Evolutionary conservation across 257 asterid species (phyloP), one percentile per base, ranked within the genome.

Genomic region (Fraxinus cuspidata): DNA sequence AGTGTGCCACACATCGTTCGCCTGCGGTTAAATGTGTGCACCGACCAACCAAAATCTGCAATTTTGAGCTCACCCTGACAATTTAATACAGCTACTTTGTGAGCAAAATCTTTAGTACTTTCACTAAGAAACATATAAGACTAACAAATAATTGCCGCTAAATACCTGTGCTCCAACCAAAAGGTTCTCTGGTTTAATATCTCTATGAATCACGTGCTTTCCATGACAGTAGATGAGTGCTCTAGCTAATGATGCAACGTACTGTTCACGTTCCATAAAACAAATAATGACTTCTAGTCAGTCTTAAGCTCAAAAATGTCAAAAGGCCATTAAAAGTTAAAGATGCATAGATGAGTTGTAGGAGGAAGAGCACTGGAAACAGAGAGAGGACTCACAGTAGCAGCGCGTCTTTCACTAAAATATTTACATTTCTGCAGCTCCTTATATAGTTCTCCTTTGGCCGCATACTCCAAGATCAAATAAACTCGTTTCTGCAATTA

Each of bases 31-130:
- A 96, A 96, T 51, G 98, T 96, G 83, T 96, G 99, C 71, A 96
- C 99, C 4, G 99, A 96, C 98, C 99, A 96, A 65, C 99, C 99
- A 77, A 96, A 96, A 80, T 93, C 98, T 37, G 98, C 98, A 70
- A 96, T 96, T 85, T 96, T 96, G 38, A 96, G 90, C 81, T 96
- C 99, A 53, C 99, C 99, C 99, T 96, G 85, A 34, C 68, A 87
- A 72, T 72, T 19, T 68, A 72, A 66, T 78, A 83, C 53, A 70
- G 34, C 7, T 21, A 19, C 38, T 8, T 64, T 71, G 79, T 60
- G 32, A 85, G 86, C 49, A 74, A 71, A 60, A n/a, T 44, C 49
- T 37, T 73, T 40, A 35, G 63, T 68, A 77, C 25, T 38, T 44
- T 74, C 75, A 31, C 1, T 10, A 51, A 21, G 42, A 71, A 3